phyloP scores from a whole-genome alignment of 2,329 filamentous ascomycete genomes.

The Phyllosticta paracitricarpa region DNA sequence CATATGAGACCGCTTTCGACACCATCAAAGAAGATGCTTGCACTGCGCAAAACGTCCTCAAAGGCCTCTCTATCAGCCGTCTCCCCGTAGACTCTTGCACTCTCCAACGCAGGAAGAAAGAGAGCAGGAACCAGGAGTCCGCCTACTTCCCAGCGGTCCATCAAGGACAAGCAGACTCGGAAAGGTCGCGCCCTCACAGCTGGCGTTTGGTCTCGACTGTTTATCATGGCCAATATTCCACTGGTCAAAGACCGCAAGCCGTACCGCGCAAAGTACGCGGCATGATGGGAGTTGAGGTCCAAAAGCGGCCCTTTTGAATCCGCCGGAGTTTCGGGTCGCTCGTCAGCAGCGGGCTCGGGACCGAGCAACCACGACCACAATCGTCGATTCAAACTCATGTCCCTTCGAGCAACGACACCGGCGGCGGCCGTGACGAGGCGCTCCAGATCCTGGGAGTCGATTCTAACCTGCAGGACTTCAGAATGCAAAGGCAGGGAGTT shows the following conservation, averaged over 20 bases:
- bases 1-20: constrained; percentile 93
- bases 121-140: constrained; percentile 79
- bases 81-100: constrained; percentile 64
- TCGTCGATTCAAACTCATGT: constrained; percentile 92
- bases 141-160: constrained; percentile 98
- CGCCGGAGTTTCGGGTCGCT: constrained; percentile 26
- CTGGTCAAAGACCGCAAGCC: constrained; percentile 65
- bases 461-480: constrained; percentile 63
- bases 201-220: constrained; percentile 31
- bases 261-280: constrained; percentile 67
- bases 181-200: constrained; percentile 73
- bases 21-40: constrained; percentile 92
- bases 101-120: constrained; percentile 77
- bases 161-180: constrained; percentile 83
- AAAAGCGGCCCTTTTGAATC: constrained; percentile 26
- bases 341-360: constrained; percentile 47
- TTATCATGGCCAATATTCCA: constrained; percentile 68
- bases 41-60: constrained; percentile 80
- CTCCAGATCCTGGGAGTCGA: constrained; percentile 67
- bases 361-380: constrained; percentile 96
- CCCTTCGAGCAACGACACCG: constrained; percentile 78
- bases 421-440: constrained; percentile 71
- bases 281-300: constrained; percentile 37
- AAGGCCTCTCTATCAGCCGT: constrained; percentile 60
- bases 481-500: constrained; percentile 82